Base-by-base conservation (phyloP, 768 basidiomycete genomes). In the Gyrodon lividus region DNA sequence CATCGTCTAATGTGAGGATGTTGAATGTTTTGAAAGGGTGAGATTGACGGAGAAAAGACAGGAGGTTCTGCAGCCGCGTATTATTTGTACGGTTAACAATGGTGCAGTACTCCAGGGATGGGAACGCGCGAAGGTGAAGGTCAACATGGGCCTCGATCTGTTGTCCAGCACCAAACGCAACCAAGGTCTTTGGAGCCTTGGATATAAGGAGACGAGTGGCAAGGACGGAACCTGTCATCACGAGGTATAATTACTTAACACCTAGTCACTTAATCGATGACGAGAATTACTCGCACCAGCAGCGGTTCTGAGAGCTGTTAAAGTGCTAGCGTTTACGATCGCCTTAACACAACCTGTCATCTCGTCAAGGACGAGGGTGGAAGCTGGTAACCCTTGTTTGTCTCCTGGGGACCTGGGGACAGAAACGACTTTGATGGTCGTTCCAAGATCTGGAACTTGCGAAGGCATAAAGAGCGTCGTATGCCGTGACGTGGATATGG, bases 401-500 rank as follows among this genome's bases (percentile, higher is more conserved):
- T 77, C 77, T 2, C 61, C 73, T 1, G 67, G 48, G 1, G 56
- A 57, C 3, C 68, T 72, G 0, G 92, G 92, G 2, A 92, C 76
- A 24, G 83, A 86, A 3, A 91, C 92, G n/a, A 91, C 78, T 68
- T 97, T 95, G 53, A 91, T 74, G 3, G 86, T 72, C 1, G 87
- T 86, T 2, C 83, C 83, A n/a, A 62, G 35, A 23, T 56, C 52
- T 19, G 70, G 64, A 9, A 86, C 73, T 22, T 86, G 79, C 6
- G 89, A 81, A 2, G 93, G 92, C 93, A 96, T 96, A 68, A 92
- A 88, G 2, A 97, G 73, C 0, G 79, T 74, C 1, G 77, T 84
- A 57, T 91, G 82, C 38, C 76, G 72, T 7, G 66, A 59, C 45
- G 77, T 81, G 0, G 73, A 70, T 10, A 93, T 64, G 0, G 74